Evolutionary conservation across 805 yeast species (phyloP), one percentile per base, ranked within the genome.

Genomic region (Saccharomycopsis lassenensis): DNA sequence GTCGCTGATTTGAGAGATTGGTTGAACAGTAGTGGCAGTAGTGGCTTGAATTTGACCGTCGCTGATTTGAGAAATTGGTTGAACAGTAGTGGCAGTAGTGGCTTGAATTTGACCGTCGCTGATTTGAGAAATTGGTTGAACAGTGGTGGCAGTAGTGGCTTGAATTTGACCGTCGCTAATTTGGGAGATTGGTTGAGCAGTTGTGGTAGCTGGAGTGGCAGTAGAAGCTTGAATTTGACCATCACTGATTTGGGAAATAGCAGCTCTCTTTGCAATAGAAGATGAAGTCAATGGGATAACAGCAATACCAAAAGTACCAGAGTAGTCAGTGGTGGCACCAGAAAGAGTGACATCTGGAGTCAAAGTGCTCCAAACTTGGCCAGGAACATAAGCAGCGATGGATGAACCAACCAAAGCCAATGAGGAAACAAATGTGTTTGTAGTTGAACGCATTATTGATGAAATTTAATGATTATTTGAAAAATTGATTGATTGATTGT

Each of bases 351-450:
- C 70, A 28, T 56, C 39, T 47, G 91, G 87, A 25, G 86, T 77
- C 56, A 80, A 65, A 37, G 85, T 75, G 37, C 79, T 57, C 81
- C 81, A 79, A 49, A 78, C 74, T 42, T 71, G 77, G 36, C 74
- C 56, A 44, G 80, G 81, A 47, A 74, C 71, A 48, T 69, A 69
- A 40, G 83, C 83, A 35, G 80, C 78, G 35, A 65, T 36, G 23
- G 76, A 63, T 12, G 63, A 41, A n/a, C 71, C 54, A 36, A 67
- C 65, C 28, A 72, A 52, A 46, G 71, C 59, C 35, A 66, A 48
- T 36, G 64, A 25, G 32, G 44, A 19, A 20, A 38, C 16, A 17
- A 18, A 23, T 22, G 20, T 7, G 8, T 12, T 32, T 32, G n/a
- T 27, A 16, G n/a, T n/a, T n/a, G n/a, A 35, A 35, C 26, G 36